Percentiles rank a stretch among this genome's conserved stretches.
These are phyloP conservation scores for Sugiyamaella castrensis DNA, from an alignment of 1,139 yeast species.

Conservation along the genomic window DNA sequence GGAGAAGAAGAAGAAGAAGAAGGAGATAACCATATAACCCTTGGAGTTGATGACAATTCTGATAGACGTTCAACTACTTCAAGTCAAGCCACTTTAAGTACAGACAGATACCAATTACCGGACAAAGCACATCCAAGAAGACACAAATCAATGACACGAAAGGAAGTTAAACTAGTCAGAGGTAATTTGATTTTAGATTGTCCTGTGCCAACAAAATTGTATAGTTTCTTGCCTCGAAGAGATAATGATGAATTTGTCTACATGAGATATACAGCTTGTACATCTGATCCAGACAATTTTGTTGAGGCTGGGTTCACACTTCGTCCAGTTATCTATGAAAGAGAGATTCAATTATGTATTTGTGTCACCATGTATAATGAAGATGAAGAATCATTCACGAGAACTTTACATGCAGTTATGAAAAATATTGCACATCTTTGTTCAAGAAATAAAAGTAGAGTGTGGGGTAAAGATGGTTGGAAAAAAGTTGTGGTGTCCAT, in stretches of 20 bases:
- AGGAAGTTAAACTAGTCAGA: conserved; percentile 64
- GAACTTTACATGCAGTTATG: conserved; percentile 93
- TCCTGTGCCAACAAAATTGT: conserved; percentile 85
- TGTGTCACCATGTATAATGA: conserved; percentile 97
- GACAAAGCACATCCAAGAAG: conserved; percentile 56
- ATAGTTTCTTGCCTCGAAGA: conserved; percentile 72
- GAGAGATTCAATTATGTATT: conserved; percentile 85
- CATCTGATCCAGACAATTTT: conserved; percentile 83
- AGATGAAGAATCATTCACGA: conserved; percentile 79
- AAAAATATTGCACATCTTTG: conserved; percentile 85
- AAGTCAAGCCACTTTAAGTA: conserved; percentile 29
- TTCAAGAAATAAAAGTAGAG: conserved; percentile 70
- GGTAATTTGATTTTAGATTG: conserved; percentile 87
- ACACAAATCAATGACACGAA: conserved; percentile 53
- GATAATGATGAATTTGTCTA: conserved; percentile 90
- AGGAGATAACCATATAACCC: conserved; percentile 28
- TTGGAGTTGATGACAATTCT: conserved; percentile 27
- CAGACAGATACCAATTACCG: conserved; percentile 38
- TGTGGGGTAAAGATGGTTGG: conserved; percentile 97
- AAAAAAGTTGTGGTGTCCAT: conserved; percentile 87
- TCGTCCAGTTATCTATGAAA: conserved; percentile 75
- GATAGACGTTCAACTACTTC: conserved; percentile 27
- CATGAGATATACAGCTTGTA: conserved; percentile 94
- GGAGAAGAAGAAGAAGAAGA: conserved; percentile 29
- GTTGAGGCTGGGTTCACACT: conserved; percentile 76